Conservation (phyloP, 2,329 filamentous ascomycete species). For the Trichoderma hamatum region DNA sequence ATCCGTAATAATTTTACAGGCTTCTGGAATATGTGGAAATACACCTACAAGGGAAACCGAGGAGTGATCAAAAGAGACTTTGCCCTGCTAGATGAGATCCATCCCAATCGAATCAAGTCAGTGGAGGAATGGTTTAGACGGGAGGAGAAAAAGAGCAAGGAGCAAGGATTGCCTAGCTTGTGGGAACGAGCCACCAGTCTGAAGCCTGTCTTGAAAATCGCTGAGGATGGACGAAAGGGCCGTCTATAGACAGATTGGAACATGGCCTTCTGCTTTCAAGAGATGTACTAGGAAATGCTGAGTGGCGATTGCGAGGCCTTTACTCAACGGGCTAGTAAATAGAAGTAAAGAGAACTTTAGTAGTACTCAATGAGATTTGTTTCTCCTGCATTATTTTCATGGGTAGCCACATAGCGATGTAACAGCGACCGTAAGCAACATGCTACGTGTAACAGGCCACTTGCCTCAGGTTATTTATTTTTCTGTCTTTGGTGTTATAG, state of each 20-base stretch:
- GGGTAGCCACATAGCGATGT: background rate
- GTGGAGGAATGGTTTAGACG: slow-evolving; percentile 53
- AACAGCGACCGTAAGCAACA: background rate
- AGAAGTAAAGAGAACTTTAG: background rate
- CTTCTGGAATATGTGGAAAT: slow-evolving; percentile 53
- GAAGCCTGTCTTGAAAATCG: slow-evolving; percentile 30
- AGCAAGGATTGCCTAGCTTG: slow-evolving; percentile 23
- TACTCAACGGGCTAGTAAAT: background rate
- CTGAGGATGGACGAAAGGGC: slow-evolving; percentile 30
- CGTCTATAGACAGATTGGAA: background rate
- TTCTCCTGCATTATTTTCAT: background rate
- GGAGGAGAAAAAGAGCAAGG: slow-evolving; percentile 41
- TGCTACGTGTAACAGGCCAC: background rate
- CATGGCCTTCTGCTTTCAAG: background rate
- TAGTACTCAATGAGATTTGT: no score
- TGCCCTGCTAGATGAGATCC: slow-evolving; percentile 54
- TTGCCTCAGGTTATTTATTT: background rate
- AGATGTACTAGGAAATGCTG: no score
- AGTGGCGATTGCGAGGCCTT: no score
- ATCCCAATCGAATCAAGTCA: slow-evolving; percentile 51
- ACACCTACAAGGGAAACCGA: slow-evolving; percentile 44
- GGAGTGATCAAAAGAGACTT: slow-evolving; percentile 52
- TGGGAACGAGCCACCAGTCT: slow-evolving; percentile 30
- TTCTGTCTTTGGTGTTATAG: background rate
- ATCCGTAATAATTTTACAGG: slow-evolving; percentile 53